Percentiles rank a stretch among this genome's conserved stretches.
Evolutionary conservation across 169 alveolate species (phyloP).

Genomic region (Eimeria maxima): DNA sequence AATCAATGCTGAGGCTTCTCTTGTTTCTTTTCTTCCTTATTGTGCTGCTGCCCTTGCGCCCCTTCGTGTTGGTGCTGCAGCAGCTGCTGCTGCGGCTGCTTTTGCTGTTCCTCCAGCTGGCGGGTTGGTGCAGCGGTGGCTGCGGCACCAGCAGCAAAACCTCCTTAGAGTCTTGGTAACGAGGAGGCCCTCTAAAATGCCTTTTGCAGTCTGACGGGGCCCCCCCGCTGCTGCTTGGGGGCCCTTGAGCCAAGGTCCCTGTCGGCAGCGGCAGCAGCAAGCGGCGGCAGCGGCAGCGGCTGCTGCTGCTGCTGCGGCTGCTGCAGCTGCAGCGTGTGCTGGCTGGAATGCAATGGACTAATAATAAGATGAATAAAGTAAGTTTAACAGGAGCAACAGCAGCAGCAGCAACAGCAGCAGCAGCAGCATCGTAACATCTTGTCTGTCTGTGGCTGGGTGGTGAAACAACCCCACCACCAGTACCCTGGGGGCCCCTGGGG

Average conservation of each 20-base stretch:
- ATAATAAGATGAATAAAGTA: neutral
- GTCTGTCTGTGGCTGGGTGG: neutral
- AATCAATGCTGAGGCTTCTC: too few species aligned
- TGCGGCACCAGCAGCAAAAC: slow-evolving; percentile 11
- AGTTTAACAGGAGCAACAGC: too few species aligned
- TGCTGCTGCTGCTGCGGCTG: slow-evolving; percentile 8
- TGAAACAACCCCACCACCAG: neutral
- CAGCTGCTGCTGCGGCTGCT: neutral
- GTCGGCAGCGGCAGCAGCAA: slow-evolving; percentile 4
- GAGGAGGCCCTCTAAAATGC: neutral
- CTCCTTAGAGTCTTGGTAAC: neutral
- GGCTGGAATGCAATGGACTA: neutral
- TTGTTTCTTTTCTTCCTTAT: neutral
- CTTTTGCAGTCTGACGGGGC: neutral
- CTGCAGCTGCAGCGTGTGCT: neutral
- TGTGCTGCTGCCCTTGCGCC: neutral
- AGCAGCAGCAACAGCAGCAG: neutral
- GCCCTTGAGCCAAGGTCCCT: neutral
- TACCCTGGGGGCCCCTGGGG: slow-evolving; percentile 5
- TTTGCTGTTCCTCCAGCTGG: slow-evolving; percentile 7
- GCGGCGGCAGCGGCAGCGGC: neutral
- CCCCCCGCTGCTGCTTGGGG: neutral
- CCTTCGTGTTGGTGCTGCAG: neutral
- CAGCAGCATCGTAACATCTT: neutral
- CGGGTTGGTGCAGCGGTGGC: slow-evolving; percentile 20